Conservation (phyloP, 495 filamentous ascomycete genomes). For the Penicillium herquei region DNA sequence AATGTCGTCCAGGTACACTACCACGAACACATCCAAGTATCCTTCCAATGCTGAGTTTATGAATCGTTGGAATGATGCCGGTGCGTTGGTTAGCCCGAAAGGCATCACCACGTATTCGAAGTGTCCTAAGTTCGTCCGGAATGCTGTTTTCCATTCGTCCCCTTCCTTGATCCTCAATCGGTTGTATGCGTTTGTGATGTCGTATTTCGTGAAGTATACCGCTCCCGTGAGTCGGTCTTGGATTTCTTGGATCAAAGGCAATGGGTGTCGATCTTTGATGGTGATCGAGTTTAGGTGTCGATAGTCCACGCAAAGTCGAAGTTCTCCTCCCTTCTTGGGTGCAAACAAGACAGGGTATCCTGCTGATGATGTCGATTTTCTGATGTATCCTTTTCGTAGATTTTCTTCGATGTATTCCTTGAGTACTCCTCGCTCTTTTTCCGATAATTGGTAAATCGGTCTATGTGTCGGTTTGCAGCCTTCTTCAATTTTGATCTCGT, state of each 20-base stretch:
- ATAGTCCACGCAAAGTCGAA: conserved; percentile 49
- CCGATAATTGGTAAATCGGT: neutral
- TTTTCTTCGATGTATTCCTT: conserved; percentile 6
- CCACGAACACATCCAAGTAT: conserved; percentile 4
- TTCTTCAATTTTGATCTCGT: neutral
- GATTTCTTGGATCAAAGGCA: conserved; percentile 47
- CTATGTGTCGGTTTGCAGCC: neutral
- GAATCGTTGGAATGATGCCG: conserved; percentile 7
- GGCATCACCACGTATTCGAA: no score
- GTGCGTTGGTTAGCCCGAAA: no score
- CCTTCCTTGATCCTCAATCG: conserved; percentile 21
- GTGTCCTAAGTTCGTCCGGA: neutral
- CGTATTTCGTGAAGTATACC: conserved; percentile 45
- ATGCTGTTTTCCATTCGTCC: neutral
- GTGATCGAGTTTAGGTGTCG: conserved; percentile 40
- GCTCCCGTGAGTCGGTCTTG: conserved; percentile 26
- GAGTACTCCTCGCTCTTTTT: neutral
- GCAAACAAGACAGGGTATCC: conserved; percentile 36
- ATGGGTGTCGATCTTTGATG: conserved; percentile 40
- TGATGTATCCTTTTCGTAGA: conserved; percentile 34
- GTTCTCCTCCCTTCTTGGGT: conserved; percentile 29
- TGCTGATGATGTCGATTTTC: conserved; percentile 21
- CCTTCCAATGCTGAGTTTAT: neutral
- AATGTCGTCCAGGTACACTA: conserved; percentile 5
- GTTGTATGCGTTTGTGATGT: conserved; percentile 43